Conservation (phyloP, 2,329 filamentous ascomycete species). For the Chrysosphaeria jannelii region DNA sequence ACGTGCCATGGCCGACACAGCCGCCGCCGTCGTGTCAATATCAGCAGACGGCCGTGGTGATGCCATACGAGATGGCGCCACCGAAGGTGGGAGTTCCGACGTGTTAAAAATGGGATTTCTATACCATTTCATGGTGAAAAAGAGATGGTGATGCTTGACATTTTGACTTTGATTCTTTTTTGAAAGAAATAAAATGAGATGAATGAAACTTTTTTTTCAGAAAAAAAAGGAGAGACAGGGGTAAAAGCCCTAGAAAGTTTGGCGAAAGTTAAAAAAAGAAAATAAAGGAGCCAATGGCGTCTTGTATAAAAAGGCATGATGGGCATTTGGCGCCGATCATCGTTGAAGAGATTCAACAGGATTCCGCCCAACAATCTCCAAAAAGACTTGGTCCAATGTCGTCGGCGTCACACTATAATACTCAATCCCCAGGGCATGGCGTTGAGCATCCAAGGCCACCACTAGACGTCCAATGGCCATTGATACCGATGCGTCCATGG, state of each 20-base stretch:
- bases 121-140: constrained; percentile 5
- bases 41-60: constrained; percentile 4
- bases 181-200: too few relatives aligned
- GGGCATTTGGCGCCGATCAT: too few relatives aligned
- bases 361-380: constrained; percentile 56
- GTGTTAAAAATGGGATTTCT: constrained; percentile 6
- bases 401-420: constrained; percentile 73
- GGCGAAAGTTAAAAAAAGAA: too few relatives aligned
- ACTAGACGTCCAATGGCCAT: constrained; percentile 39
- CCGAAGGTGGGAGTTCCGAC: constrained; percentile 5
- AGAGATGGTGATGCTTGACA: too few relatives aligned
- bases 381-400: constrained; percentile 71
- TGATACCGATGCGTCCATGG: constrained; percentile 11
- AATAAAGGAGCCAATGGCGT: too few relatives aligned
- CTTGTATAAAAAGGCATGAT: too few relatives aligned
- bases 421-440: constrained; percentile 37
- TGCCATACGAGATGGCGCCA: constrained; percentile 3
- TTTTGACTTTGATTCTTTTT: too few relatives aligned
- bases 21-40: constrained; percentile 3
- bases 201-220: too few relatives aligned
- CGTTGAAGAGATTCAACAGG: too few relatives aligned
- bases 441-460: constrained; percentile 40
- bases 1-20: neutral
- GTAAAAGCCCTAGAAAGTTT: too few relatives aligned
- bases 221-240: too few relatives aligned